phyloP scores from a whole-genome alignment of 495 filamentous ascomycete species.

The Penicillium cosmopolitanum region DNA sequence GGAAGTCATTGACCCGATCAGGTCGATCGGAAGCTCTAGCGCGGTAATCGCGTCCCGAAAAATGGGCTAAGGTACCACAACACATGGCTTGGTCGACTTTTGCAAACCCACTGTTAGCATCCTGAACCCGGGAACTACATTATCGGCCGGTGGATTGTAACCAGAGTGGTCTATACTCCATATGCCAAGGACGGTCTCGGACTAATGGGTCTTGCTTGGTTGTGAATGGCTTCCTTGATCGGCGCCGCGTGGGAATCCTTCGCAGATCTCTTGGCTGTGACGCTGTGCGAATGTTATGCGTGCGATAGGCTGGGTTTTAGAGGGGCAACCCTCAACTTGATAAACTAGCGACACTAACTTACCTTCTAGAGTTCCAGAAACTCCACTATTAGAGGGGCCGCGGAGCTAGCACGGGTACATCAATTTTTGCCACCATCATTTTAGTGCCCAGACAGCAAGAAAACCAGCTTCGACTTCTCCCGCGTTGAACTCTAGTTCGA shows the following conservation, averaged over 20 bases:
- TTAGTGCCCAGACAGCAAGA: not conserved
- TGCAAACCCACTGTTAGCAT: not conserved
- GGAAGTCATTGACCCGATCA: not conserved
- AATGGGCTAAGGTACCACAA: not conserved
- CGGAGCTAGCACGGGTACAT: not conserved
- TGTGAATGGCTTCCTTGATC: not conserved
- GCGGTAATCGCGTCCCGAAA: not conserved
- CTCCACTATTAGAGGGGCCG: slow-evolving; percentile 2
- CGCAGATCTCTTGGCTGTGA: slow-evolving; percentile 6
- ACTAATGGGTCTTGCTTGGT: not conserved
- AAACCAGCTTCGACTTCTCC: not conserved
- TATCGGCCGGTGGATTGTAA: not conserved
- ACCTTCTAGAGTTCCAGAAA: not conserved
- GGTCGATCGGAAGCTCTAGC: slow-evolving; percentile 2
- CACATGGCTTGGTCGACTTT: not conserved
- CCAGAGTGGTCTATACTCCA: not conserved
- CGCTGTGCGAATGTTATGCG: not conserved
- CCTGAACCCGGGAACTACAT: not conserved
- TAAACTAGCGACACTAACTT: slow-evolving; percentile 4
- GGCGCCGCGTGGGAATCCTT: not conserved
- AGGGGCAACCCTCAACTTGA: not conserved
- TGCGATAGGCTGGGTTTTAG: slow-evolving; percentile 1
- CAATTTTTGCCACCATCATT: not conserved
- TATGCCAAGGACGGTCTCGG: not conserved
- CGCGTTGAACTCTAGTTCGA: not conserved